phyloP scores from a whole-genome alignment of 2,329 filamentous ascomycete genomes.

The Periconia sp. region DNA sequence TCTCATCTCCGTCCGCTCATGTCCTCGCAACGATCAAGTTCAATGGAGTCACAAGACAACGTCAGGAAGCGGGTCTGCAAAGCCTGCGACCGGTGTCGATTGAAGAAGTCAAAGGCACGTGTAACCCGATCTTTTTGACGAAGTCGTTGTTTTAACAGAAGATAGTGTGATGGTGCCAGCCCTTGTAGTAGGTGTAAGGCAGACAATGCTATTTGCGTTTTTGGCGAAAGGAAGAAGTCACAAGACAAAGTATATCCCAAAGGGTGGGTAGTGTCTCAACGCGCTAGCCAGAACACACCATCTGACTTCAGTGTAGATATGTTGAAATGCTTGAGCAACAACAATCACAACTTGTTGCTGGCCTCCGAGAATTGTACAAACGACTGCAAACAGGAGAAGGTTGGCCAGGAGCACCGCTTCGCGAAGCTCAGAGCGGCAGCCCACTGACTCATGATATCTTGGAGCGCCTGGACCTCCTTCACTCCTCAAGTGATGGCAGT shows the following conservation, averaged over 20 bases:
- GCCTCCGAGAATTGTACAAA: slow-evolving; percentile 62
- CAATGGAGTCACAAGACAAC: slow-evolving; percentile 49
- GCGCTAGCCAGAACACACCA: not conserved
- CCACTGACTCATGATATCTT: slow-evolving; percentile 67
- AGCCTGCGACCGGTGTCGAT: slow-evolving; percentile 65
- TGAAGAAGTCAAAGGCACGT: slow-evolving; percentile 67
- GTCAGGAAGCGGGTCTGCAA: slow-evolving; percentile 66
- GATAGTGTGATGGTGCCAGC: slow-evolving; percentile 61
- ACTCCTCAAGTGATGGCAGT: slow-evolving; percentile 51
- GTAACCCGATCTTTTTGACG: not conserved
- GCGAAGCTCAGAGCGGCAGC: slow-evolving; percentile 55
- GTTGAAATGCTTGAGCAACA: slow-evolving; percentile 70
- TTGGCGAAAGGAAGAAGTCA: slow-evolving; percentile 66
- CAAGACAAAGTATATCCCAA: slow-evolving; percentile 71
- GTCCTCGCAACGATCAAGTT: slow-evolving; percentile 40
- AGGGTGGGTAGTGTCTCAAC: slow-evolving; percentile 52
- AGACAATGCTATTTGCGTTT: slow-evolving; percentile 67
- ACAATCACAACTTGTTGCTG: slow-evolving; percentile 62
- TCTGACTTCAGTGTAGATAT: slow-evolving; percentile 48
- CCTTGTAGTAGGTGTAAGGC: slow-evolving; percentile 64
- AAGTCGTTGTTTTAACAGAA: slow-evolving; percentile 10
- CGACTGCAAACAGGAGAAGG: slow-evolving; percentile 54
- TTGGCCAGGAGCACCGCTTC: slow-evolving; percentile 59
- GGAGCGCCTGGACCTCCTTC: slow-evolving; percentile 59
- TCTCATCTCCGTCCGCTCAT: slow-evolving; percentile 17